These are phyloP conservation scores for Bryoglossum gracile DNA, from an alignment of 495 filamentous ascomycete species.

Conservation along the genomic window DNA sequence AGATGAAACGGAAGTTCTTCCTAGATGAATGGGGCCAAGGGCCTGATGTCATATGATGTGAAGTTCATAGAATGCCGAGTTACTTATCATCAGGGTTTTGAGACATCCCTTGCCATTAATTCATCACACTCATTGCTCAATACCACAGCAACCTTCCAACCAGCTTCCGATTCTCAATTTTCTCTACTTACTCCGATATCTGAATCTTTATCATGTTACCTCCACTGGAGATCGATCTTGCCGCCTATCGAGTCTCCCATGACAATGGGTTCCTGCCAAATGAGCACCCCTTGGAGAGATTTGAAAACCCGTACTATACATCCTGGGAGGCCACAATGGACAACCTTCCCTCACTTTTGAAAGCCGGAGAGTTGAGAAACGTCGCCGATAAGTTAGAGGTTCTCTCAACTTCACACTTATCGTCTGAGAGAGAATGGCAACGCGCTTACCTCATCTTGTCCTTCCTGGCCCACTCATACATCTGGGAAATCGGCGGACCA, in stretches of 20 bases:
- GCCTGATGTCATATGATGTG: no score
- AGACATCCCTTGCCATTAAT: no score
- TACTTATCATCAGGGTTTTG: no score
- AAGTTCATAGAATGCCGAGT: no score
- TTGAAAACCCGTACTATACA: slow-evolving; percentile 18
- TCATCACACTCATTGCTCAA: no score
- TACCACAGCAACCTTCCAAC: no score
- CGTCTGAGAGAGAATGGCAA: slow-evolving; percentile 23
- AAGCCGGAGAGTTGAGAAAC: slow-evolving; percentile 4
- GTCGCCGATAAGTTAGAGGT: slow-evolving; percentile 19
- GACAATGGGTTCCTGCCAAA: slow-evolving; percentile 80
- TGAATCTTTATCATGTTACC: slow-evolving; percentile 13
- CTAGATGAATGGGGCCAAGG: no score
- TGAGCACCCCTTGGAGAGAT: slow-evolving; percentile 8
- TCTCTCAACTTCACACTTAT: slow-evolving; percentile 21
- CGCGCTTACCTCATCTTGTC: slow-evolving; percentile 24
- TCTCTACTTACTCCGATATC: no score
- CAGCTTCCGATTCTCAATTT: no score
- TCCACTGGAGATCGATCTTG: slow-evolving; percentile 33
- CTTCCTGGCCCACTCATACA: slow-evolving; percentile 27
- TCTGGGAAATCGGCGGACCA: slow-evolving; percentile 25
- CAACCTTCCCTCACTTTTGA: slow-evolving; percentile 15
- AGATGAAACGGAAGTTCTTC: no score
- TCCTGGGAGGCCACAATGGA: slow-evolving; percentile 20
- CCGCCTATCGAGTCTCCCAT: slow-evolving; percentile 79